Conservation (phyloP, 2,329 filamentous ascomycete species). For the Phialophora expanda region DNA sequence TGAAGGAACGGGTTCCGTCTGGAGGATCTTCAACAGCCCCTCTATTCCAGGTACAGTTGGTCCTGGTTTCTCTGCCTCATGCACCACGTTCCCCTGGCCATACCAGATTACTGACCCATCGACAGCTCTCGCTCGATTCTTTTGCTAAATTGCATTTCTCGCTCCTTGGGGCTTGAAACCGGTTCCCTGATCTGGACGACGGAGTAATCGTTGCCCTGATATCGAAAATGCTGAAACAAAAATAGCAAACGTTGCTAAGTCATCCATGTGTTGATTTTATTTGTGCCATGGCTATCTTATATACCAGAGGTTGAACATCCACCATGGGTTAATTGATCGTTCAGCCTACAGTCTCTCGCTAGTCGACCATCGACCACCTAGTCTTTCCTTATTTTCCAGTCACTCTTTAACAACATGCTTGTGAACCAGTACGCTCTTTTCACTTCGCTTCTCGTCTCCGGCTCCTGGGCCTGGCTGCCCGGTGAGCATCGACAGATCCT, state of each 20-base stretch:
- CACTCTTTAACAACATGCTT: constrained; percentile 13
- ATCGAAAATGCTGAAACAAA: background rate
- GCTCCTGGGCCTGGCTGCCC: constrained; percentile 40
- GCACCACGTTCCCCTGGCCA: background rate
- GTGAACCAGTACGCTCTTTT: constrained; percentile 1
- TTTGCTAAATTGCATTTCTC: background rate
- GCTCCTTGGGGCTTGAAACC: background rate
- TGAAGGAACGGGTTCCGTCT: background rate
- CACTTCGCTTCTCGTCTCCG: constrained; percentile 16
- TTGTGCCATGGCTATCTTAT: background rate
- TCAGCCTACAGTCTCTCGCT: background rate
- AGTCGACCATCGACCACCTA: background rate
- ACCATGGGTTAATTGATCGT: background rate
- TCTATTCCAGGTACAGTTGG: background rate
- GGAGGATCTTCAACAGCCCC: background rate
- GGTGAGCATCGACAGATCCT: constrained; percentile 40
- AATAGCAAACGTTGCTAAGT: constrained; percentile 9
- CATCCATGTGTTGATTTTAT: background rate
- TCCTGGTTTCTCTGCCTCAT: background rate
- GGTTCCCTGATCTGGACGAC: background rate
- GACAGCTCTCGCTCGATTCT: background rate
- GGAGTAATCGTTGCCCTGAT: background rate
- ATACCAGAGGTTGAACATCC: background rate
- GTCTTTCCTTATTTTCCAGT: constrained; percentile 6
- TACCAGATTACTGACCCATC: background rate